Evolutionary conservation across 176 grass and related monocot species (phyloP), one percentile per base, ranked within the genome.

Genomic region (Dendrocalamus sinicus): DNA sequence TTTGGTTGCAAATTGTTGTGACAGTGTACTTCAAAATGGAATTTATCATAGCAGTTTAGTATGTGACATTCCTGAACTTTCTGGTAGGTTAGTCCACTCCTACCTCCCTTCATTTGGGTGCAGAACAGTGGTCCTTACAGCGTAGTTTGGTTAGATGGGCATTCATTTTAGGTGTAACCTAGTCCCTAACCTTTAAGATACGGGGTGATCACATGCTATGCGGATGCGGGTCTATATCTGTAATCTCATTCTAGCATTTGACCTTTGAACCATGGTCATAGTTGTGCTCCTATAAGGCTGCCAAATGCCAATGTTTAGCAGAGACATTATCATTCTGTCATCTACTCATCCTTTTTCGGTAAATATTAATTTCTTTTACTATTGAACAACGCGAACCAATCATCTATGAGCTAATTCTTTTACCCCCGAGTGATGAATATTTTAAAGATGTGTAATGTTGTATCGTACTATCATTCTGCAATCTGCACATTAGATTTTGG

Each of bases 151-250:
- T 86, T 70, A 50, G 52, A 70, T 75, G 19, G 26, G 40, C 57
- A 74, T 75, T 75, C 58, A 20, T 65, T 83, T 65, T 30, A 84
- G 71, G 82, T 75, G 16, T 48, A 48, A 22, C 67, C 46, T 44
- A 16, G 53, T 75, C 70, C 45, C n/a, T 64, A 44, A 70, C 45
- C 47, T 35, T 81, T 6, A 75, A 3, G 9, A 14, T 71, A 63
- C 81, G 54, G 23, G 23, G 45, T 59, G 58, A 48, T 80, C 48
- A 7, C 20, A 61, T 50, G 11, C 28, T 80, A 43, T 13, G 12
- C 37, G 15, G 6, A 53, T 13, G 12, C 24, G 15, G 6, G n/a
- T 48, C n/a, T 39, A 47, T 15, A 22, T 45, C 15, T 75, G 60
- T 47, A 16, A 1, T 65, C 19, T 46, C 23, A 32, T 77, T 26